Evolutionary conservation across 768 basidiomycete genomes (phyloP), one percentile per base, ranked within the genome.

Genomic region (Pleurotus tuoliensis): DNA sequence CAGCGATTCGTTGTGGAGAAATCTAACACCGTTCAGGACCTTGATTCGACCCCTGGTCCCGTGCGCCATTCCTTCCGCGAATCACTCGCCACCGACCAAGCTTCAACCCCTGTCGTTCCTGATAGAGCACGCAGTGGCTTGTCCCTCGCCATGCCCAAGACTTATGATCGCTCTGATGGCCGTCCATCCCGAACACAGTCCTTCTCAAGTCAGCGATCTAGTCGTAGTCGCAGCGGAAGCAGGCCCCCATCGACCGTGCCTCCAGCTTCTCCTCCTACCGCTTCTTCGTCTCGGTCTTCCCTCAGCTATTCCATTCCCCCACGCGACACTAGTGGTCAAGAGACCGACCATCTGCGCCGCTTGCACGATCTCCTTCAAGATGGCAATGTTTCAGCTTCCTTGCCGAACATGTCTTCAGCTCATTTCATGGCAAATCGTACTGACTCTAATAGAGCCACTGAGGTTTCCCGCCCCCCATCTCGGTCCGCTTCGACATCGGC

Each of bases 281-380:
- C 62, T n/a, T 59, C 57, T 68, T 70, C 66, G 55, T 57, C 51
- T 62, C 56, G 56, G 39, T 12, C 62, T 60, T 18, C 68, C 59
- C 52, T 40, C 50, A 57, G 41, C 43, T 50, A 52, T 62, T 56
- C 40, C 48, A 62, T 53, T 60, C 46, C 45, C 67, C 62, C 62
- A 54, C 59, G 64, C 41, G 60, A 61, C 38, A 59, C 56, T 41
- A 62, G 62, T 39, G 56, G 61, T 34, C 65, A 66, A 46, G 67
- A 73, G 62, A 62, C 65, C 43, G 64, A 71, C 45, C 65, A 62
- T 45, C 62, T 73, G 43, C 69, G 72, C 34, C 74, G 78, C 57
- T 65, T 85, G 6, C 70, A 78, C 27, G 78, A 81, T 57, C 68
- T 84, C 8, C 73, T 84, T 11, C 73, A 71, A 47, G 76, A 77